Percentiles rank a stretch among this genome's conserved stretches.
Evolutionary conservation across 176 grass and related monocot species (phyloP).

Genomic region (Aegilops longissima): DNA sequence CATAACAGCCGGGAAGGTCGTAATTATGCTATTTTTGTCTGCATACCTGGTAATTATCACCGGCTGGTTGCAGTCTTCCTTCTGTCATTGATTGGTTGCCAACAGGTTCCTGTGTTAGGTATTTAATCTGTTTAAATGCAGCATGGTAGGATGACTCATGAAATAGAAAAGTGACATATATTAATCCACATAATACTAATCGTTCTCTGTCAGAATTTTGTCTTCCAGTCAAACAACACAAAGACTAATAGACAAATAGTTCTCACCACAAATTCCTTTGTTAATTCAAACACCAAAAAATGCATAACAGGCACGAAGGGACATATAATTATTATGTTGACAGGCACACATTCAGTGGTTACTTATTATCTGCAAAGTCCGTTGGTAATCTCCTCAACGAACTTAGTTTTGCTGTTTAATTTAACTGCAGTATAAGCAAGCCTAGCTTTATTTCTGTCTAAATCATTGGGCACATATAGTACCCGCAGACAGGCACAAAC

Average conservation of each 20-base stretch:
- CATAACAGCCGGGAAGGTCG: neutral
- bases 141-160: neutral
- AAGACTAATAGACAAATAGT: neutral
- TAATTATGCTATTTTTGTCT: neutral
- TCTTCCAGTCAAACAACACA: neutral
- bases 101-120: neutral
- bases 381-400: neutral
- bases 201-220: neutral
- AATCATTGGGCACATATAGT: neutral
- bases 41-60: conserved; percentile 13
- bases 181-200: neutral
- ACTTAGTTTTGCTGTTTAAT: neutral
- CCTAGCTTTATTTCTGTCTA: neutral
- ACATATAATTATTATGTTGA: neutral
- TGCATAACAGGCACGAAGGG: neutral
- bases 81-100: neutral
- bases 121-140: neutral
- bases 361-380: no score
- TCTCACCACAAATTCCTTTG: neutral
- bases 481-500: neutral
- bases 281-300: neutral
- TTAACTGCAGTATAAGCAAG: neutral
- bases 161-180: neutral
- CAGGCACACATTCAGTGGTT: no score
- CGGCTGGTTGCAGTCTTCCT: neutral